Evolutionary conservation across 768 basidiomycete genomes (phyloP), one percentile per base, ranked within the genome.

Genomic region (Macrocybe gigantea): DNA sequence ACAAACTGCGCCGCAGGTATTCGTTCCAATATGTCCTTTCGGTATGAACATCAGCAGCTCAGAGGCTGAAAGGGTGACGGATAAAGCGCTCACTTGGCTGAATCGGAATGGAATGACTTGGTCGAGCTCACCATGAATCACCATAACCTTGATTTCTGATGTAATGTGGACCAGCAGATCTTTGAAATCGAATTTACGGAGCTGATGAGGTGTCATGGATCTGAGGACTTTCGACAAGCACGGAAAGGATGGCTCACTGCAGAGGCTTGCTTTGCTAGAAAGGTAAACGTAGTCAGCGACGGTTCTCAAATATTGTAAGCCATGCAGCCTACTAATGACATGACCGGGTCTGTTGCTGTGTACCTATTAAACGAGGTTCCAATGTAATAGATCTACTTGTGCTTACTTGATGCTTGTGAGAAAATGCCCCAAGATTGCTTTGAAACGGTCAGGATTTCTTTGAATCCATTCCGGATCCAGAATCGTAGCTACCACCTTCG

Each of bases 61-160:
- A 40, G 7, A 9, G 10, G 22, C 9, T 5, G 48, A 38, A 37
- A 14, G 7, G 14, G 39, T 5, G 9, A 44, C 44, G 6, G 13
- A n/a, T 22, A 22, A 22, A 22, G 22, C 22, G 49, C 52, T 34
- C 30, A 66, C 68, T 53, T 61, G 53, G 14, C 62, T 66, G 49
- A 60, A 65, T 9, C 53, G 48, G 47, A 59, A 63, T 2, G 71
- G 70, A 35, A 71, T 59, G 6, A 70, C 56, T 44, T 58, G 54
- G 55, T 73, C 71, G 7, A 64, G 49, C 36, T 57, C 59, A n/a
- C 72, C 71, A 38, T 74, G 72, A n/a, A 73, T 61, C 29, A 73
- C 57, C 34, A 74, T 53, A 15, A 73, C 65, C 13, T 64, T 62
- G n/a, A 60, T 54, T 22, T 66, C 60, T 12, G 41, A 44, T 6